phyloP scores from a whole-genome alignment of 2,329 filamentous ascomycete species.

The Juglanconis sp. region DNA sequence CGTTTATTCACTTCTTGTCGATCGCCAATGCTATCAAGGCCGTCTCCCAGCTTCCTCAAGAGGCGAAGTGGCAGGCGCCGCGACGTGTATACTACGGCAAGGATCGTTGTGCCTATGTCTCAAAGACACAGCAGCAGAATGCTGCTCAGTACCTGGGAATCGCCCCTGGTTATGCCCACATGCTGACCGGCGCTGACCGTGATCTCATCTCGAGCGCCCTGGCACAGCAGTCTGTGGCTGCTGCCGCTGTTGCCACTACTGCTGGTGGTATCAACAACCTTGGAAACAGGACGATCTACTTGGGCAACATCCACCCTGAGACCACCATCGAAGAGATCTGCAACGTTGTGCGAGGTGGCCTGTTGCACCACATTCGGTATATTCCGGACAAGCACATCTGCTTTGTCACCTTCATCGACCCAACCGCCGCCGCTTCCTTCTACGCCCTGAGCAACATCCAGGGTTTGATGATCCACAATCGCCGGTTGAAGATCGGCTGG shows the following conservation, averaged over 20 bases:
- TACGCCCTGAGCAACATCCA: constrained; percentile 97
- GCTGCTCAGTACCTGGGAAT: constrained; percentile 97
- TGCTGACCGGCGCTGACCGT: constrained; percentile 91
- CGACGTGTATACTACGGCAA: constrained; percentile 98
- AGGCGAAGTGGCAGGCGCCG: constrained; percentile 93
- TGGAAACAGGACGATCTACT: constrained; percentile 94
- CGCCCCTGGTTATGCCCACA: constrained; percentile 92
- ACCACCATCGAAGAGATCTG: constrained; percentile 99
- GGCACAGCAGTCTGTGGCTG: constrained; percentile 95
- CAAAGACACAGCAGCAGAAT: constrained; percentile 99
- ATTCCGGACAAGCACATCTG: constrained; percentile 99
- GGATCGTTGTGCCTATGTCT: constrained; percentile 96
- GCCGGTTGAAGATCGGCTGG: constrained; percentile 97
- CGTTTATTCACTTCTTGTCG: constrained; percentile 94
- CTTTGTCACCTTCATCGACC: constrained; percentile 99
- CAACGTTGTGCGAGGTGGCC: constrained; percentile 93
- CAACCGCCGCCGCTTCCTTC: constrained; percentile 94
- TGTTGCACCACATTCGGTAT: constrained; percentile 97
- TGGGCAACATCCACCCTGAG: constrained; percentile 98
- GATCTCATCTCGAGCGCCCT: constrained; percentile 95
- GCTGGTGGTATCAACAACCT: constrained; percentile 97
- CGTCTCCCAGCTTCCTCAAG: constrained; percentile 91
- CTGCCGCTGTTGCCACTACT: constrained; percentile 92
- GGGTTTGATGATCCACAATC: constrained; percentile 98
- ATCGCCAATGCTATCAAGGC: constrained; percentile 99